Evolutionary conservation across 768 basidiomycete species (phyloP), one percentile per base, ranked within the genome.

Genomic region (Boletus sp.): DNA sequence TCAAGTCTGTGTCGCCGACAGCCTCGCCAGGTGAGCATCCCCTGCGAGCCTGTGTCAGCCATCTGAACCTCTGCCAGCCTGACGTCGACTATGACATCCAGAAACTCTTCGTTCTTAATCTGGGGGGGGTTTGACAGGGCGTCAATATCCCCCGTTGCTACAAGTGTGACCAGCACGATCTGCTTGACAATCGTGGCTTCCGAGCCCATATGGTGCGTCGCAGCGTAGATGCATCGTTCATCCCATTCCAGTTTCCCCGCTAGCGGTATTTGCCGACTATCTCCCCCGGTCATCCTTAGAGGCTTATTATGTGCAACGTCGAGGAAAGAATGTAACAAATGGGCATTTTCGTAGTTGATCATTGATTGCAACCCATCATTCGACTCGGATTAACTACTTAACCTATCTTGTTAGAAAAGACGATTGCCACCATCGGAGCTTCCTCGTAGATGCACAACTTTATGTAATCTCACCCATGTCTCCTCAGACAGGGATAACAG

Each of bases 391-490:
- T 10, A 17, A 58, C 51, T 53, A 29, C 30, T 40, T 38, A 47
- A 39, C 45, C 51, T 53, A 27, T 37, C 15, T 14, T 13, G 19
- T 37, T 46, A 54, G 49, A 39, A 35, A 38, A 56, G 46, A 17
- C 10, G 45, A 11, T 42, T 42, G 40, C 23, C 38, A 27, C 43
- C 41, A 40, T 39, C 59, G 52, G 37, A 29, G 34, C 51, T 56
- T 56, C 55, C 25, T 13, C 25, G 34, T 23, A 21, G 23, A 13
- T n/a, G n/a, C n/a, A n/a, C n/a, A n/a, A n/a, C n/a, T n/a, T n/a
- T n/a, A n/a, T n/a, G n/a, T n/a, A n/a, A n/a, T n/a, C n/a, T n/a
- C n/a, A n/a, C n/a, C n/a, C n/a, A n/a, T n/a, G n/a, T n/a, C 29
- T 32, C 25, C 37, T 17, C 34, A 10, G 19, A 46, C 35, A 27